These are phyloP conservation scores for Leccinum variicolor DNA, from an alignment of 768 basidiomycete species.

Conservation along the genomic window DNA sequence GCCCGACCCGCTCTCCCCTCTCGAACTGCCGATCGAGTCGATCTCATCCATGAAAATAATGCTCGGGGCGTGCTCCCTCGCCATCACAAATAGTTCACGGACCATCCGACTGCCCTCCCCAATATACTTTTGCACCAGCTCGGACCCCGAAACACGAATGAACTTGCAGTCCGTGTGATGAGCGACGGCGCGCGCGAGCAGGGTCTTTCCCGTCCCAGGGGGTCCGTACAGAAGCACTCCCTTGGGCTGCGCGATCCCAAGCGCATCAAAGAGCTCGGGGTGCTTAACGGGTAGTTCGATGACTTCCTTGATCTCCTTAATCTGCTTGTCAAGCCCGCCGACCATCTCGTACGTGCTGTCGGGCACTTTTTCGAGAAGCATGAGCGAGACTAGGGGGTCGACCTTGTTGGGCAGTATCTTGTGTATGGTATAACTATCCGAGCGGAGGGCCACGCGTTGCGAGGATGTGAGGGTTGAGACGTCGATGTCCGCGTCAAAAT, in stretches of 20 bases:
- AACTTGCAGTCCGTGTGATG: conserved; percentile 98
- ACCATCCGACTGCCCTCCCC: conserved; percentile 72
- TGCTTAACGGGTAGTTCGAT: conserved; percentile 98
- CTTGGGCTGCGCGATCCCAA: conserved; percentile 44
- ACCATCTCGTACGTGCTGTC: conserved; percentile 99
- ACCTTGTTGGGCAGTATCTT: conserved; percentile 97
- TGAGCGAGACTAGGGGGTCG: conserved; percentile 97
- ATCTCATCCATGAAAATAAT: conserved; percentile 99
- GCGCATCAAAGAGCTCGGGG: conserved; percentile 92
- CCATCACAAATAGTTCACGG: conserved; percentile 97
- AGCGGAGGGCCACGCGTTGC: conserved; percentile 91
- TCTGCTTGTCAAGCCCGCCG: conserved; percentile 95
- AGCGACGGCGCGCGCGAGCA: conserved; percentile 68
- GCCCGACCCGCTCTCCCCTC: conserved; percentile 77
- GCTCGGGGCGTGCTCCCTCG: conserved; percentile 92
- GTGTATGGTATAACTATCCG: conserved; percentile 95
- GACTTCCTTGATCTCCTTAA: conserved; percentile 99
- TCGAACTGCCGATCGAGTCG: conserved; percentile 91
- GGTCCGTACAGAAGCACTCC: not conserved
- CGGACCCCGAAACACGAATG: conserved; percentile 8
- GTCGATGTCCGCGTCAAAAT: conserved; percentile 86
- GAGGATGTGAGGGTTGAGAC: conserved; percentile 76
- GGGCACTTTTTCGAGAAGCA: conserved; percentile 99
- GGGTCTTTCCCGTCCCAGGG: not conserved
- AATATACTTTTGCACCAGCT: not conserved